Conservation (phyloP, 2,329 filamentous ascomycete species). For the Metarhizium anisopliae region DNA sequence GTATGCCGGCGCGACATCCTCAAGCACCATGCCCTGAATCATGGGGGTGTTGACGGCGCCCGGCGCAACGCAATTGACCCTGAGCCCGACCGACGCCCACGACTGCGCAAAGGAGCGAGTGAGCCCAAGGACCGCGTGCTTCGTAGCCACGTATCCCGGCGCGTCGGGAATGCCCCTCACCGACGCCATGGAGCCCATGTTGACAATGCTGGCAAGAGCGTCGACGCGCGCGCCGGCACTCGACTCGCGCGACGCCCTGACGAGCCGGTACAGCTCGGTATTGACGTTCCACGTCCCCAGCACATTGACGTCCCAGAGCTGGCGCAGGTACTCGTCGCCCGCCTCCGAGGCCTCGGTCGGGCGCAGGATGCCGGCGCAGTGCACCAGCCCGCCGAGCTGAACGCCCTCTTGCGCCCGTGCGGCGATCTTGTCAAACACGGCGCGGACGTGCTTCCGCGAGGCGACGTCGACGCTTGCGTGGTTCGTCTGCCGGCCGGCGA, state of each 20-base stretch:
- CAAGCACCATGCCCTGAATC: conserved; percentile 10
- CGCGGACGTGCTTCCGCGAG: background rate
- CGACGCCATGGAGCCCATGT: conserved; percentile 3
- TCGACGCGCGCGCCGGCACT: background rate
- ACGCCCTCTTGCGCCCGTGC: background rate
- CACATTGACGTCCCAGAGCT: conserved; percentile 3
- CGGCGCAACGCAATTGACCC: conserved; percentile 50
- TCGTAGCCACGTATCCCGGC: conserved; percentile 1
- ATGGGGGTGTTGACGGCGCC: conserved; percentile 48
- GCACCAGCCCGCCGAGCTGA: background rate
- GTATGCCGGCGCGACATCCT: background rate
- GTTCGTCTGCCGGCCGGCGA: background rate
- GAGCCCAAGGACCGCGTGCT: conserved; percentile 4
- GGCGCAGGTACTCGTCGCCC: background rate
- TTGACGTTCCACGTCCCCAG: conserved; percentile 3
- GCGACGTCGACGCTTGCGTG: background rate
- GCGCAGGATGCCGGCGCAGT: background rate
- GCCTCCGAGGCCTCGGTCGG: background rate
- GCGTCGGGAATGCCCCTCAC: background rate
- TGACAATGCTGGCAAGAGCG: background rate
- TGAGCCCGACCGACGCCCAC: conserved; percentile 16
- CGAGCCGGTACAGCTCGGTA: conserved; percentile 2
- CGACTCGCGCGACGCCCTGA: background rate
- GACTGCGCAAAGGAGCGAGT: conserved; percentile 1
- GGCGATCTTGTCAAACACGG: background rate